phyloP scores from a whole-genome alignment of 1,284 basidiomycete genomes.

The Boletus austroedulis region DNA sequence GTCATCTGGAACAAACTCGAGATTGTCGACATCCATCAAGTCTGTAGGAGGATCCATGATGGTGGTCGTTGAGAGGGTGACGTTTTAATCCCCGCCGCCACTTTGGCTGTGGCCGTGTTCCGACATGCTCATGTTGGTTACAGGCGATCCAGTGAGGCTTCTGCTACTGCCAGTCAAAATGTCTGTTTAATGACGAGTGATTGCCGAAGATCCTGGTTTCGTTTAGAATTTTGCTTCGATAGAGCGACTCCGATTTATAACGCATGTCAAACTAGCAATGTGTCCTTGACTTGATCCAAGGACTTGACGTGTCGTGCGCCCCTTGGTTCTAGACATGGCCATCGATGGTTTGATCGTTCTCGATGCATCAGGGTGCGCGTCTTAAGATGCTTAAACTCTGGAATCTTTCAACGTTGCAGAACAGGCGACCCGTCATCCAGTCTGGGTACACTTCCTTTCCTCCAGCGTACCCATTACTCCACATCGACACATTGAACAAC shows the following conservation, averaged over 20 bases:
- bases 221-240: constrained; percentile 13
- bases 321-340: constrained; percentile 46
- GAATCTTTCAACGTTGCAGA: constrained; percentile 41
- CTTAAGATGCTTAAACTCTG: neutral
- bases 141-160: no score
- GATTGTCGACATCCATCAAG: no score
- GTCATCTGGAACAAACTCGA: no score
- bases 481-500: constrained; percentile 82
- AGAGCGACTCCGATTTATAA: constrained; percentile 9
- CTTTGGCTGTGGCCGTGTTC: no score
- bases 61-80: no score
- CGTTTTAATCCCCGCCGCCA: no score
- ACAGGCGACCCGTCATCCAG: constrained; percentile 87
- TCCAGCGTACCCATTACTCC: constrained; percentile 77
- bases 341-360: constrained; percentile 92
- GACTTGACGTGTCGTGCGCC: neutral
- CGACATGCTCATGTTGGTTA: no score
- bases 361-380: constrained; percentile 69
- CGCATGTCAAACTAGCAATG: constrained; percentile 2
- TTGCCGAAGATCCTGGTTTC: neutral
- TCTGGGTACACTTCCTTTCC: constrained; percentile 84
- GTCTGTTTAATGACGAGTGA: constrained; percentile 1
- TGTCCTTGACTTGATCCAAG: neutral
- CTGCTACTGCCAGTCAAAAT: neutral
- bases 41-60: no score